A percentile compares a stretch with the other conserved stretches of the same genome.
These are phyloP conservation scores for Tagetes erecta DNA, from an alignment of 129 eudicot species.

Conservation along the genomic window DNA sequence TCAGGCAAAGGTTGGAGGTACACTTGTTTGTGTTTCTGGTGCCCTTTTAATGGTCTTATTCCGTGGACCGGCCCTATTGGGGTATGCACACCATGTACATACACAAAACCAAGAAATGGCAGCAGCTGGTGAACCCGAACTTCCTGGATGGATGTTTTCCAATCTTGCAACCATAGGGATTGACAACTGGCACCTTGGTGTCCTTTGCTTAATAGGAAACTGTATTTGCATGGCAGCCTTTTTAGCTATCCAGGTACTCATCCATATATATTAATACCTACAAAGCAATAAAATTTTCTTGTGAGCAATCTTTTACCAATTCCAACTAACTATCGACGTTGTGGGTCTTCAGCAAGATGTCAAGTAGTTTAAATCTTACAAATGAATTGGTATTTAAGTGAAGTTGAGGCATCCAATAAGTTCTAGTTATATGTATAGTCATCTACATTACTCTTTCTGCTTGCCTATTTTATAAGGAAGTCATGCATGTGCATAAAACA, in stretches of 20 bases:
- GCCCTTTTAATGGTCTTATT: conserved; percentile 85
- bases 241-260: conserved; percentile 81
- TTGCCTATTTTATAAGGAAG: neutral
- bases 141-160: conserved; percentile 70
- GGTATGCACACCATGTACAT: conserved; percentile 41
- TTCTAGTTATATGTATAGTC: conserved; percentile 1
- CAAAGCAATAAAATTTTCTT: neutral
- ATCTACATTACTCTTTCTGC: neutral
- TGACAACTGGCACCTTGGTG: conserved; percentile 87
- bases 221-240: conserved; percentile 95
- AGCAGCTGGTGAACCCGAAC: conserved; percentile 76
- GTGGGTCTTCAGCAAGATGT: conserved; percentile 10
- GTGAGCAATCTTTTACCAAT: conserved; percentile 13
- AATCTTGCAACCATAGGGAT: conserved; percentile 54
- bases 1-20: conserved; percentile 87
- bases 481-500: neutral
- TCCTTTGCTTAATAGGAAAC: conserved; percentile 84
- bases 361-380: neutral
- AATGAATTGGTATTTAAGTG: conserved; percentile 7
- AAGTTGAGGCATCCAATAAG: neutral
- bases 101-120: conserved; percentile 45
- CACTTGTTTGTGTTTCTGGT: conserved; percentile 85
- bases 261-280: conserved; percentile 12
- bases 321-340: neutral
- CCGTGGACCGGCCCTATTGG: conserved; percentile 85